Evolutionary conservation across 306 rosid species (phyloP).

Genomic region (Vicia sativa): DNA sequence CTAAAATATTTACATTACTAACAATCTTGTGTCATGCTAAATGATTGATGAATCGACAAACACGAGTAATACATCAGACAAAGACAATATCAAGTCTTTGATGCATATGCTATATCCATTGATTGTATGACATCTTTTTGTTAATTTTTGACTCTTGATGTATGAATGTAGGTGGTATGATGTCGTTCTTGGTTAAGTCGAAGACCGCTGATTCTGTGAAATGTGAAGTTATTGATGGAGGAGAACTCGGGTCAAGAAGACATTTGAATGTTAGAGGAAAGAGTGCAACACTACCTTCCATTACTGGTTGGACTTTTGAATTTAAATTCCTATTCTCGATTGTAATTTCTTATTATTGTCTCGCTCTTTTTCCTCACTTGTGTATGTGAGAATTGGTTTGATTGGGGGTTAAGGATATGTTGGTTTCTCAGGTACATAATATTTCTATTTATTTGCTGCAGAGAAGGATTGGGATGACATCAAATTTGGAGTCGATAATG

Average conservation of each 20-base stretch:
- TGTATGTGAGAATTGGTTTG: neutral
- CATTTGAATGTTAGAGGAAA: constrained; percentile 97
- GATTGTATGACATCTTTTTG: constrained; percentile 15
- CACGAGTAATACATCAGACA: neutral
- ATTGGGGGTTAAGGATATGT: neutral
- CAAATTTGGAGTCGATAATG: constrained; percentile 94
- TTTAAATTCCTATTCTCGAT: constrained; percentile 11
- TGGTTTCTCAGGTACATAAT: constrained; percentile 21
- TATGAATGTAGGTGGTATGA: constrained; percentile 83
- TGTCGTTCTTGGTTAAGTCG: constrained; percentile 83
- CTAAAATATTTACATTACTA: constrained; percentile 10
- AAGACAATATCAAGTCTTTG: neutral
- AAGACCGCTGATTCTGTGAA: constrained; percentile 83
- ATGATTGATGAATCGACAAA: neutral
- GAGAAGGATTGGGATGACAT: constrained; percentile 99
- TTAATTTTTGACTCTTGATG: constrained; percentile 40
- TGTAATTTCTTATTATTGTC: neutral
- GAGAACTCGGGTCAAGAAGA: constrained; percentile 93
- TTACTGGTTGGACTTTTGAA: constrained; percentile 70
- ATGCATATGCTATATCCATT: neutral
- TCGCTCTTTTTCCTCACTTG: neutral
- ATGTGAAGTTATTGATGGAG: constrained; percentile 98
- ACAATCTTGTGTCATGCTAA: neutral
- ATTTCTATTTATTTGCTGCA: constrained; percentile 51
- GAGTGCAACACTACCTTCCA: constrained; percentile 96